A percentile compares a stretch with the other conserved stretches of the same genome.
These are phyloP conservation scores for Cryphonectria japonica DNA, from an alignment of 2,329 filamentous ascomycete genomes.

Conservation along the genomic window DNA sequence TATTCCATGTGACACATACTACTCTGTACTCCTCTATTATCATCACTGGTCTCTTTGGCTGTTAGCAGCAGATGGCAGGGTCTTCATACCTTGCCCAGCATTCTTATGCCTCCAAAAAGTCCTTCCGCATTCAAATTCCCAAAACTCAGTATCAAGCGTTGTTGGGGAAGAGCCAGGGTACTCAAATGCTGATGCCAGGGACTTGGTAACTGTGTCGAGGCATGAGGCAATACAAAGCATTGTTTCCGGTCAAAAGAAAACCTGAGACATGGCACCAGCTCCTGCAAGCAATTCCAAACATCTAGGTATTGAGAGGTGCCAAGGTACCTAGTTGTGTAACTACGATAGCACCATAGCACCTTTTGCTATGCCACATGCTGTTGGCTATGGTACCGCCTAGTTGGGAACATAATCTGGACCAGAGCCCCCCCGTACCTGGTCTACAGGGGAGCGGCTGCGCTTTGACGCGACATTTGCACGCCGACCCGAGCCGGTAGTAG, in stretches of 20 bases:
- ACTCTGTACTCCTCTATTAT: background rate
- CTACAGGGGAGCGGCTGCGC: conserved; percentile 11
- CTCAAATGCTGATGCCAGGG: background rate
- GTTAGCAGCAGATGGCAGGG: background rate
- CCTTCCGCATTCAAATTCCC: background rate
- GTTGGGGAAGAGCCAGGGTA: background rate
- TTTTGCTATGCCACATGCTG: background rate
- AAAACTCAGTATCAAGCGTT: background rate
- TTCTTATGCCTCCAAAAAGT: background rate
- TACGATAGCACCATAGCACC: background rate
- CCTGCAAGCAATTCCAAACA: background rate
- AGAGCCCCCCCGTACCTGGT: background rate
- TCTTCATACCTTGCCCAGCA: background rate
- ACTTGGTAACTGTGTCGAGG: background rate
- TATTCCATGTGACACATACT: background rate
- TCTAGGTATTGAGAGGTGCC: background rate
- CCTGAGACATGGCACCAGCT: background rate
- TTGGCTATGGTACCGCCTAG: background rate
- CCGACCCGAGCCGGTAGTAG: conserved; percentile 6
- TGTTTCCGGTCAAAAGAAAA: background rate
- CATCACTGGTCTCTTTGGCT: background rate
- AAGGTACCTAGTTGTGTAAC: background rate
- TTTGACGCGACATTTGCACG: conserved; percentile 10
- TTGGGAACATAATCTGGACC: conserved; percentile 7
- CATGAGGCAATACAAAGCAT: background rate